Evolutionary conservation across 495 filamentous ascomycete species (phyloP).

Genomic region (Annulohypoxylon stygium): DNA sequence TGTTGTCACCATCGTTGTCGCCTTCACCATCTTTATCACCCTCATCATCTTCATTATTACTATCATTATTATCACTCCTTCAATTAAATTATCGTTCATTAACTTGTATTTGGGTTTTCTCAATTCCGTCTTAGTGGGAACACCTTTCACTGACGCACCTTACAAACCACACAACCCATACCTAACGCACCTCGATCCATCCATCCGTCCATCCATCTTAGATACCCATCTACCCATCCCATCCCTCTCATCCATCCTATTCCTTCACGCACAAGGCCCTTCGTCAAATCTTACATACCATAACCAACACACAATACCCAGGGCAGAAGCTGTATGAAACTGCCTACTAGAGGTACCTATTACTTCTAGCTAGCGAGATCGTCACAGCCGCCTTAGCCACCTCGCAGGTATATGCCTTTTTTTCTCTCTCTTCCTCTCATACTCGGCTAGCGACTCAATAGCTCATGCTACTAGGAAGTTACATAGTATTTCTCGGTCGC

Average conservation of each 20-base stretch:
- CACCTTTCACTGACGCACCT: not conserved
- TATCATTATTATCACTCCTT: not conserved
- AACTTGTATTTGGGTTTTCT: slow-evolving; percentile 14
- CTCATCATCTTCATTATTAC: not conserved
- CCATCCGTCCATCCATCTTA: not conserved
- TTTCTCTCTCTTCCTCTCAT: not conserved
- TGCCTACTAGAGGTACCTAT: slow-evolving; percentile 3
- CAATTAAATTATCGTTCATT: not conserved
- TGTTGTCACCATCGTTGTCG: not conserved
- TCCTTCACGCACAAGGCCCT: slow-evolving; percentile 7
- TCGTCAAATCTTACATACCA: slow-evolving; percentile 26
- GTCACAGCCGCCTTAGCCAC: slow-evolving; percentile 41
- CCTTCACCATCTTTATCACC: not conserved
- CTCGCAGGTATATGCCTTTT: slow-evolving; percentile 30
- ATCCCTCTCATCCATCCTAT: slow-evolving; percentile 18
- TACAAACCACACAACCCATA: not conserved
- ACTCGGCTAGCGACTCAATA: slow-evolving; percentile 47
- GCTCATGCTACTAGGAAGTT: slow-evolving; percentile 34
- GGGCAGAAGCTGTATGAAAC: slow-evolving; percentile 32
- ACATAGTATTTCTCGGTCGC: slow-evolving; percentile 30
- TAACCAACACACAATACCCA: slow-evolving; percentile 28
- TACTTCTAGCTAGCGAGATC: slow-evolving; percentile 39
- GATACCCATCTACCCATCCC: slow-evolving; percentile 11
- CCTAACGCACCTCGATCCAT: slow-evolving; percentile 16
- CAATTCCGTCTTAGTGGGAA: slow-evolving; percentile 7